phyloP scores from a whole-genome alignment of 2,329 filamentous ascomycete species.

The Chaetomium sp. region DNA sequence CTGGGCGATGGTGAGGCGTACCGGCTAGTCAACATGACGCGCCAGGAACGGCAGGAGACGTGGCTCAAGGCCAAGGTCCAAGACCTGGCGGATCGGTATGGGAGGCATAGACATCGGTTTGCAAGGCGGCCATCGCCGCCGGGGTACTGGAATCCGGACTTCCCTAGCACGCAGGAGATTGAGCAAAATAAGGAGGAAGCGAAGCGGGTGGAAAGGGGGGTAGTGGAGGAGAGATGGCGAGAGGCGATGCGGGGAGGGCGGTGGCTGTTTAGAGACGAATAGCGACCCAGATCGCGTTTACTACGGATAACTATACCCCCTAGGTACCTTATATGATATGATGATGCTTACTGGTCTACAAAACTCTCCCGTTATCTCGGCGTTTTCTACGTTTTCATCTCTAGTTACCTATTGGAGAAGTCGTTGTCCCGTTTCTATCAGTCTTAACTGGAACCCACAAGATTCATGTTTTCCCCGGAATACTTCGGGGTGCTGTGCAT shows the following conservation, averaged over 20 bases:
- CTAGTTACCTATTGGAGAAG: no score
- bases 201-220: slow-evolving; percentile 53
- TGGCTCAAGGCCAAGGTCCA: slow-evolving; percentile 71
- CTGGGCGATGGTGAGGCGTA: slow-evolving; percentile 51
- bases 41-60: slow-evolving; percentile 55
- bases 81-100: slow-evolving; percentile 66
- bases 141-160: slow-evolving; percentile 86
- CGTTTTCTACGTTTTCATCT: no score
- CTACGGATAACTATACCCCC: no score
- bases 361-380: no score
- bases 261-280: slow-evolving; percentile 82
- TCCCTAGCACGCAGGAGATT: slow-evolving; percentile 80
- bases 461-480: no score
- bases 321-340: no score
- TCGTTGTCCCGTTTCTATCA: no score
- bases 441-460: no score
- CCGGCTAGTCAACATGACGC: slow-evolving; percentile 50
- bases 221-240: slow-evolving; percentile 65
- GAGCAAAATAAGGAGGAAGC: slow-evolving; percentile 59
- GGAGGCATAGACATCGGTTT: slow-evolving; percentile 71
- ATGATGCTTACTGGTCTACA: no score
- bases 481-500: no score
- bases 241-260: slow-evolving; percentile 76
- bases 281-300: slow-evolving; percentile 2
- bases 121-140: slow-evolving; percentile 67